Evolutionary conservation across 805 yeast species (phyloP), one percentile per base, ranked within the genome.

Genomic region (Teunomyces gatunensis): DNA sequence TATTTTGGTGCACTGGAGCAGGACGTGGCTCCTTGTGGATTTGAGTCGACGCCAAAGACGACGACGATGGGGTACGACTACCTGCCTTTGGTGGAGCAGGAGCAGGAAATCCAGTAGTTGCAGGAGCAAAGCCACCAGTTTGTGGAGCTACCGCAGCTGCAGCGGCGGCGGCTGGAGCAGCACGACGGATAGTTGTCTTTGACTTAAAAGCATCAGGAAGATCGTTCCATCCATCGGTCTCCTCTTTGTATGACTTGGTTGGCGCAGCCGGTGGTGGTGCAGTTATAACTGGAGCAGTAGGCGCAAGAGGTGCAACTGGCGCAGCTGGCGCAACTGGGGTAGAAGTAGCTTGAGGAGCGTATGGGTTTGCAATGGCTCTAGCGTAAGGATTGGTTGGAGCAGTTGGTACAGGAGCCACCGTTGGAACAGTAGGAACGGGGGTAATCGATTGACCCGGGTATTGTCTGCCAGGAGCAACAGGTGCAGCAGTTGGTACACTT

Each of bases 161-260:
- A n/a, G 45, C 61, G 12, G 64, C 68, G 13, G 73, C 68, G 5
- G 79, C 68, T 13, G 81, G 72, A 17, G 79, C 75, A 27, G 76
- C 69, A 33, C 77, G 69, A 44, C 77, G 77, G 7, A 75, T 64
- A 25, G 67, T 59, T 1, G 69, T 60, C 51, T 64, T 65, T 2
- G 63, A 57, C 46, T 75, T 75, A 66, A 77, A 77, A 7, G 74
- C 67, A 9, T 79, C 74, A 43, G 89, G 89, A 50, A 84, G 67
- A 58, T 83, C 88, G 56, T 83, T 84, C 89, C 89, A 84, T 3
- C 88, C 89, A 33, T 83, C 87, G 33, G 78, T 78, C 37, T 80
- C 80, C 46, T 64, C 66, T 47, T 74, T 77, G 49, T 54, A 55
- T 53, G 55, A 21, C 61, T 65, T 40, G 4, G 65, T 49, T 34